Base-by-base conservation (phyloP, 2,329 filamentous ascomycete genomes). In the Hypoxylon sp. region DNA sequence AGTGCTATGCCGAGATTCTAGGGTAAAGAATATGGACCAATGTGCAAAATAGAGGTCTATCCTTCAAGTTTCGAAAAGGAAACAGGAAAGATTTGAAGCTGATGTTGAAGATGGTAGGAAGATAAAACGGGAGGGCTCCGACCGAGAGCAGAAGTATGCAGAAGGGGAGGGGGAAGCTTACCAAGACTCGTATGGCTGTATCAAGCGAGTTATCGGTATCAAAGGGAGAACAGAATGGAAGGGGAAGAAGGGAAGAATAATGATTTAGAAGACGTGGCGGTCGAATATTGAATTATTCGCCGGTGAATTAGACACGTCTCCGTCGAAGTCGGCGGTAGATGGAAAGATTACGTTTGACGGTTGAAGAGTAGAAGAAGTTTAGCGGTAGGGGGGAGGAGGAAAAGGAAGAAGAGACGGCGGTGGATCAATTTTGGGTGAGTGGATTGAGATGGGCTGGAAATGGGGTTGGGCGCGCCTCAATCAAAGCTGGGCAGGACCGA, bases 241-340 rank as follows among this genome's bases (percentile, higher is more conserved):
- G 31, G 42, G 24, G 24, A 61, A 46, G 19, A 44, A 37, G 39
- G 53, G 14, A 39, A 59, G 29, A 53, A 56, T 64, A 51, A 57
- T 37, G 26, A 64, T 54, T 53, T 47, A 63, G 29, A 63, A 71
- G 67, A 72, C 65, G 66, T 68, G 59, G 62, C 68, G 65, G 71
- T 71, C 59, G 70, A 70, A 72, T 71, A 76, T 75, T 63, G 69
- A 72, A 66, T 57, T 67, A 68, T 68, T 70, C 59, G 62, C 46
- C 65, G 63, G 63, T 54, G 46, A 61, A 57, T 62, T 37, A 65
- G 17, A 54, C 51, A 70, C 62, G 68, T 56, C 68, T 62, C 50
- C 55, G 53, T 65, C 63, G 57, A 62, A 53, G 53, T 63, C 54
- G 60, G 39, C 24, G 54, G 62, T 70, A 66, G 72, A 74, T 71